Base-by-base conservation (phyloP, 179 eudicot species). In the Heliamphora pulchella region DNA sequence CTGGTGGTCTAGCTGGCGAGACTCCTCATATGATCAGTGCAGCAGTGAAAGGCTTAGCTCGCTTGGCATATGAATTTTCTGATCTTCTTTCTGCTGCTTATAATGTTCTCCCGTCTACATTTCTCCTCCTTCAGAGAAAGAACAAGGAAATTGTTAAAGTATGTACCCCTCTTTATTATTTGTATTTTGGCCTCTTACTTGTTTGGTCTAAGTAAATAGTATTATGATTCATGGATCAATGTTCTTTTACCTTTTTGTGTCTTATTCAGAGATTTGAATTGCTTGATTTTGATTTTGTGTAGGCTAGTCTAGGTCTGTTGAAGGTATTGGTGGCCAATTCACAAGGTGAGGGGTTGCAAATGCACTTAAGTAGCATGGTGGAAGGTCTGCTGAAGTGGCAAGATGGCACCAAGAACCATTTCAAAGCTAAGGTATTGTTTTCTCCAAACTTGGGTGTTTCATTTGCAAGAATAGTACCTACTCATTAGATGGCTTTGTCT, bases 1-100 rank as follows among this genome's bases (percentile, higher is more conserved):
- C 94, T 81, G 93, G 94, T 75, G 93, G 98, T 74, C 86, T 96
- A 75, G 93, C 93, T 78, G 93, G 97, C n/a, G 97, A 89, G 77
- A 87, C 93, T 79, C 94, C 99, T 75, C 98, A 96, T 79, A 92
- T 94, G 96, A 90, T 94, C 78, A 96, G 99, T 84, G 99, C 98
- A 53, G 92, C 98, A 62, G 91, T 96, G 76, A 96, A 90, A 78
- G 99, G 98, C 78, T 87, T 96, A 82, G 99, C 99, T 87, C 99
- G 99, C 44, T 86, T 96, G 90, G 92, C 98, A 67, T 94, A 94
- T 86, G 99, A 96, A 84, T 94, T 96, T 82, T 89, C 94, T 57
- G 99, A 94, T 84, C 93, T 94, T 78, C 77, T 96, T 78, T 90
- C 93, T 77, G 86, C 85, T 85, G 94, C 94, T 82, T 92, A 87